Evolutionary conservation across 495 filamentous ascomycete genomes (phyloP), one percentile per base, ranked within the genome.

Genomic region (Durotheca rogersii): DNA sequence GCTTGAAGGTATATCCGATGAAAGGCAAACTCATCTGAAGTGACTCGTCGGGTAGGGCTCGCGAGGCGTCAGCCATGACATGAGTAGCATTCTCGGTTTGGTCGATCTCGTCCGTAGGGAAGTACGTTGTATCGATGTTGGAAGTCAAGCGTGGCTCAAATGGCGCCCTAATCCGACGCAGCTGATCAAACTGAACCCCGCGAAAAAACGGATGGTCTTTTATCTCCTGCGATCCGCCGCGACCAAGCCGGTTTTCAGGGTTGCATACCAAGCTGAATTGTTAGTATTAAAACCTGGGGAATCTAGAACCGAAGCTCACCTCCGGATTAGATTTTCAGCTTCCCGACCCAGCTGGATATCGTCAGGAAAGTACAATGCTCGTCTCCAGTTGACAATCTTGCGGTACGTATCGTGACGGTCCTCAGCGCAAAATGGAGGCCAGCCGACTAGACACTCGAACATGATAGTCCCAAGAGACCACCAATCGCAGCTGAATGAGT

Each of bases 391-490:
- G 56, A 99, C 89, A 61, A 99, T 99, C 79, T 99, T 99, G 36
- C 91, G 87, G 70, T 99, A 99, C 2, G 93, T 97, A 61, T 99
- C 93, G 63, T 91, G 90, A 27, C 88, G 85, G 61, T 97, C 94
- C 68, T 97, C 93, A 18, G 92, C 93, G 61, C 93, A 99, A 82
- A 99, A 99, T 4, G 93, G 93, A 42, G 93, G 93, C 93, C 93
- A 99, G 46, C 93, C 93, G 51, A 99, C 90, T 39, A 97, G 81
- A 74, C 93, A 99, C 68, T 99, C 93, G 60, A 97, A 99, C 93
- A 97, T 99, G 72, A 99, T 99, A 25, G 93, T 96, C 48, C 93
- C 93, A 19, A 99, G 78, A 23, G 86, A 90, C 93, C 93, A 99
- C 93, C 93, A 99, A 76, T 99, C 93, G 62, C 93, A 99, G 61